Percentiles rank a stretch among this genome's conserved stretches.
Evolutionary conservation across 192 early-diverging fungal genomes (phyloP).

Genomic region (Gryganskiella cystojenkinii): DNA sequence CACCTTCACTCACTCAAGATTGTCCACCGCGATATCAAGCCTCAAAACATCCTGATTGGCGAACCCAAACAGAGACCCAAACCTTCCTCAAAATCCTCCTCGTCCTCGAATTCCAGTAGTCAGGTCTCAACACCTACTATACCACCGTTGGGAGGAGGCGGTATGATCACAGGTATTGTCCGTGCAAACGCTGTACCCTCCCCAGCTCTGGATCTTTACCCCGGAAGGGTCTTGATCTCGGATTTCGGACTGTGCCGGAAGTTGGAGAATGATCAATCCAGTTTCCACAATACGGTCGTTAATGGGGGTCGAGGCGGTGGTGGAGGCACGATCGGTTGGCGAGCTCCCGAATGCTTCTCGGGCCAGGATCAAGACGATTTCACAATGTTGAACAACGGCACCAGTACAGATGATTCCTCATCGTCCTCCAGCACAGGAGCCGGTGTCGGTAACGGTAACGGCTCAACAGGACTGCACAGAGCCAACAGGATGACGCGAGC

Average conservation of each 20-base stretch:
- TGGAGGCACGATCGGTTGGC: constrained; percentile 96
- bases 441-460: constrained; percentile 15
- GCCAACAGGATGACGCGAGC: constrained; percentile 77
- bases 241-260: constrained; percentile 98
- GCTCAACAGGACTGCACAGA: background rate
- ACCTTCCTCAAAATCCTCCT: constrained; percentile 29
- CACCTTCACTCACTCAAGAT: constrained; percentile 95
- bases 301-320: constrained; percentile 46
- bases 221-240: constrained; percentile 86
- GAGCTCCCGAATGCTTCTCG: constrained; percentile 88
- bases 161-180: constrained; percentile 40
- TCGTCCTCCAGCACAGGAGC: constrained; percentile 48
- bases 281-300: constrained; percentile 91
- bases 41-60: constrained; percentile 91
- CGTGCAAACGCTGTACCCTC: constrained; percentile 19
- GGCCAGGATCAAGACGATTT: constrained; percentile 21
- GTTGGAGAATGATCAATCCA: constrained; percentile 92
- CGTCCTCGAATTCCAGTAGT: background rate
- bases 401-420: constrained; percentile 25
- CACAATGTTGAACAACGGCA: constrained; percentile 6
- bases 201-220: constrained; percentile 28
- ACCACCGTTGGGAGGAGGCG: constrained; percentile 36
- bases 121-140: constrained; percentile 4
- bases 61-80: constrained; percentile 63
- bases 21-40: constrained; percentile 99